Base-by-base conservation (phyloP, 306 rosid genomes). In the Phaseolus lunatus region DNA sequence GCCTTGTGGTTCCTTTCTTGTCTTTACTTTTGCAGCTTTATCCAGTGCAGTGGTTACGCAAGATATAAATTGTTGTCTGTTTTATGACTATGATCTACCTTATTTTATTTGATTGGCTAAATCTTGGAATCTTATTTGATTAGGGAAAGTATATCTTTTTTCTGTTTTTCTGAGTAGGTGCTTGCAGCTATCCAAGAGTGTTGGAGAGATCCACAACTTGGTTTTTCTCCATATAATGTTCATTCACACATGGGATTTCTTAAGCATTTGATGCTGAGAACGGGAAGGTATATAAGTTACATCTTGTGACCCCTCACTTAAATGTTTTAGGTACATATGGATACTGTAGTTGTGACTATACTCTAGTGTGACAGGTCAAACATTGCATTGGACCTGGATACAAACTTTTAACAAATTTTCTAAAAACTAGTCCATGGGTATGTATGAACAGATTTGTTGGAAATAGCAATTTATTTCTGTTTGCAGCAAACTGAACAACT, bases 241-340 rank as follows among this genome's bases (percentile, higher is more conserved):
- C 87, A 85, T 84, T 86, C 93, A 82, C 97, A 94, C 87, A 41
- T 6, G 37, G 98, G 98, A 78, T 94, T 92, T 81, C 84, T 94
- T 26, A 94, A 94, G 96, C 98, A 94, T 90, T 79, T 94, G 80
- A 90, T 94, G 96, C 84, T 94, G 62, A 89, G 97, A 87, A 78
- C 93, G 19, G 98, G 98, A 88, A 92, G 98, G 98, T 94, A 90
- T 80, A 27, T 78, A 45, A 26, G 18, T 54, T 70, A 71, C 68
- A 50, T 54, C 35, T 49, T 45, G 37, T 44, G 49, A 59, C 80
- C 67, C 59, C 16, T 15, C 15, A 22, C 57, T 67, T 67, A 7
- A 26, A 69, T 57, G 48, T 57, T 58, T 49, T 22, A 27, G 9
- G 48, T 62, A 31, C 49, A 33, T 41, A 1, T 72, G 82, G 35